Base-by-base conservation (phyloP, 2,329 filamentous ascomycete genomes). In the Xylariaceae sp. region DNA sequence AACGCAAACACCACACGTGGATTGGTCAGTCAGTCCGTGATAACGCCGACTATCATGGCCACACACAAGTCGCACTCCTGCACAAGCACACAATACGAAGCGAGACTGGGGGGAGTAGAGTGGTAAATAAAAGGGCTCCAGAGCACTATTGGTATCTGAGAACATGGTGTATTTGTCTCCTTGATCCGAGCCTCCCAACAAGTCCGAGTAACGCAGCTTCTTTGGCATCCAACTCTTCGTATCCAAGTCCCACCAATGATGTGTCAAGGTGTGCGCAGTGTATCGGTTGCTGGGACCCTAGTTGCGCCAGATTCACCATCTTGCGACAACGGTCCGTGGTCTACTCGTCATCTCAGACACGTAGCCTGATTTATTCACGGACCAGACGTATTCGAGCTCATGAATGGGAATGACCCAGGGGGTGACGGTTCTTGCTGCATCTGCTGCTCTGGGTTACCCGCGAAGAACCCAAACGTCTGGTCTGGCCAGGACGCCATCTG, bases 401-500 rank as follows among this genome's bases (percentile, higher is more conserved):
- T 62, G 51, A 72, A 72, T 0, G 68, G 59, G 55, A 65, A 72
- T 17, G 69, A 69, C 17, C 64, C 70, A 57, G 72, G 71, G 47
- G 68, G 58, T 3, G 67, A 70, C 34, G 66, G 71, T 58, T 39
- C 65, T 63, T 67, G 67, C 41, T 67, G 69, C 17, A 65, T 65
- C 35, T 71, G 67, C 41, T 69, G 68, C 51, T 71, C 70, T 5
- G 66, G 63, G 44, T 66, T 66, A 0, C 70, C 72, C 3, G 69
- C 74, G 62, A 82, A 83, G 61, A 83, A 77, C 56, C 80, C 77
- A 64, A 83, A 81, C 13, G 77, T 11, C 50, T 80, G 78, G 37
- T 83, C 81, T 2, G 75, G 79, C 76, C 81, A 84, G 48, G 77
- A 78, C 11, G 80, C 77, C n/a, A 71, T 78, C 55, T 85, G 82